Percentiles rank a stretch among this genome's conserved stretches.
These are phyloP conservation scores for Lachancea meyersii DNA, from an alignment of 805 yeast genomes.

Conservation along the genomic window DNA sequence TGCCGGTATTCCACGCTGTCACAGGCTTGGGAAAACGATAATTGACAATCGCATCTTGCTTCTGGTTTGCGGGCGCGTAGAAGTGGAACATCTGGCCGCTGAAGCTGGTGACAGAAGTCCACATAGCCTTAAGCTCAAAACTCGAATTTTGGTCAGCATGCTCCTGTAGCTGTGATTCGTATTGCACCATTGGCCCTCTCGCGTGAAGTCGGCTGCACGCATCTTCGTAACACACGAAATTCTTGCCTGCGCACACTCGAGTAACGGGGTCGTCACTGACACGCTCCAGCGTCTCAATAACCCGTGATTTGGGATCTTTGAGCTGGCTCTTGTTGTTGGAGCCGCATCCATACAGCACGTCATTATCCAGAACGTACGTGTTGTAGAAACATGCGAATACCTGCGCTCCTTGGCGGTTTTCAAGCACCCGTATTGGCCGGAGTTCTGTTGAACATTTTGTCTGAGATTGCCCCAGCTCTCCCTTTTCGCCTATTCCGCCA, in stretches of 20 bases:
- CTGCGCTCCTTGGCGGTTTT: conserved; percentile 15
- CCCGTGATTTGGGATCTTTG: conserved; percentile 22
- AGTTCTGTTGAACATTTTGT: conserved; percentile 7
- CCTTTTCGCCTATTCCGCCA: conserved; percentile 62
- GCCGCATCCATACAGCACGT: conserved; percentile 48
- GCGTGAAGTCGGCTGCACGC: conserved; percentile 4
- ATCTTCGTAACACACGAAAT: conserved; percentile 21
- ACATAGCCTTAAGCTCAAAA: conserved; percentile 41
- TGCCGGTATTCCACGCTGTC: conserved; percentile 49
- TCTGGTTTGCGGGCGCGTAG: conserved; percentile 62
- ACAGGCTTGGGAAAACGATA: conserved; percentile 23
- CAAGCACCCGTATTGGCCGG: conserved; percentile 10
- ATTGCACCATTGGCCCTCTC: conserved; percentile 13
- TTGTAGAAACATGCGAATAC: conserved; percentile 39
- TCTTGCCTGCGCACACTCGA: conserved; percentile 27
- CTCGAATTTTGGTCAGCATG: conserved; percentile 9
- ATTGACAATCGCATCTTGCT: conserved; percentile 12
- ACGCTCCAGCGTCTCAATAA: conserved; percentile 15
- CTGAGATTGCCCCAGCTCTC: conserved; percentile 61
- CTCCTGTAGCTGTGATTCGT: conserved; percentile 18
- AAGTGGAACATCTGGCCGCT: conserved; percentile 46
- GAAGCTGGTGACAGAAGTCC: conserved; percentile 64
- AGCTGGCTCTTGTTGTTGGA: conserved; percentile 44
- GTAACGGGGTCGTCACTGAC: conserved; percentile 15
- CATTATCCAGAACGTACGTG: conserved; percentile 72